phyloP scores from a whole-genome alignment of 805 yeast species.

The Ogataea salicorniae region DNA sequence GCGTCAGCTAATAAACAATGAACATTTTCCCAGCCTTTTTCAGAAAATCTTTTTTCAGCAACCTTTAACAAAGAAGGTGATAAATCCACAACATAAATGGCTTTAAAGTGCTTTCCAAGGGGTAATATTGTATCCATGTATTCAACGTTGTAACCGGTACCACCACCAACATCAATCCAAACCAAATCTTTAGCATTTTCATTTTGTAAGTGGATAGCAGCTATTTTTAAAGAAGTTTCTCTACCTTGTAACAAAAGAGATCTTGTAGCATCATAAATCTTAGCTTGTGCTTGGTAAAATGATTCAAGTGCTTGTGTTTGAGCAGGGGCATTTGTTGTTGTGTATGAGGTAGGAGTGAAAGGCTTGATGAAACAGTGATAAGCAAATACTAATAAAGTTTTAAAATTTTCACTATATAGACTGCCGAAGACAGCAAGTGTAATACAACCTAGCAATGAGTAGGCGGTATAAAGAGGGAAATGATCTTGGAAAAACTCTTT shows the following conservation, averaged over 20 bases:
- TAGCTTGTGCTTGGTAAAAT: constrained; percentile 74
- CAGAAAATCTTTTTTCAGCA: constrained; percentile 54
- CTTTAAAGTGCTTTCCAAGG: constrained; percentile 47
- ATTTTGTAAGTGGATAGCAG: constrained; percentile 45
- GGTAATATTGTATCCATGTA: constrained; percentile 57
- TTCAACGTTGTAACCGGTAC: constrained; percentile 81
- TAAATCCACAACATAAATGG: constrained; percentile 67
- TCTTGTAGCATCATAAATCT: constrained; percentile 70
- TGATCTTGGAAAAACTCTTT: background rate
- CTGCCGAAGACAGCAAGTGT: constrained; percentile 1
- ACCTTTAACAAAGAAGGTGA: constrained; percentile 73
- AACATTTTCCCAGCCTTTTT: constrained; percentile 51
- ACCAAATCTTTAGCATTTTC: constrained; percentile 40
- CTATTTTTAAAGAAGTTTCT: constrained; percentile 54
- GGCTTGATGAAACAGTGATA: constrained; percentile 60
- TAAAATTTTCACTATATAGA: constrained; percentile 11
- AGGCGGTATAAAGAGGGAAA: constrained; percentile 1
- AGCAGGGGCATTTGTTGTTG: constrained; percentile 26
- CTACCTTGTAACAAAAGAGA: constrained; percentile 64
- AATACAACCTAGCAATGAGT: constrained; percentile 1
- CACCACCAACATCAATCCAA: constrained; percentile 84
- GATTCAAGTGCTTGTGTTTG: constrained; percentile 63
- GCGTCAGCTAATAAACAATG: constrained; percentile 72
- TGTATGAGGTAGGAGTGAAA: constrained; percentile 32
- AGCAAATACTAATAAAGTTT: constrained; percentile 29